phyloP scores from a whole-genome alignment of 2,329 filamentous ascomycete species.

The Cercospora zeae-maydis region DNA sequence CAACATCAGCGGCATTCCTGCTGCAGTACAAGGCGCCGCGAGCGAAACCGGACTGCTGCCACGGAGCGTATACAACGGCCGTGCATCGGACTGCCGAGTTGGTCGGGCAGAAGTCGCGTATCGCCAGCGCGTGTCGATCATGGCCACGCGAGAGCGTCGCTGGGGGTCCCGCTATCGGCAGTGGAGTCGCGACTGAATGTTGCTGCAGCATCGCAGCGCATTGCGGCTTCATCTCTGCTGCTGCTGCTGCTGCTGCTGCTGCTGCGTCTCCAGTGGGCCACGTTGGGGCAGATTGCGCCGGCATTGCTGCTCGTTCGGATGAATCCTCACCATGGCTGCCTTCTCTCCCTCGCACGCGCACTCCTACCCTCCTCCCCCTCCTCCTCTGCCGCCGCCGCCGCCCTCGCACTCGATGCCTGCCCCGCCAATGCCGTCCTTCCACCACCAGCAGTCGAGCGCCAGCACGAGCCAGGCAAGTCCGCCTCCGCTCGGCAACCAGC shows the following conservation, averaged over 20 bases:
- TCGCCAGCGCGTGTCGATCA: constrained; percentile 7
- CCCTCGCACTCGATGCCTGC: constrained; percentile 15
- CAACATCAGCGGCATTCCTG: not conserved
- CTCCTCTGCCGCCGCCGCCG: constrained; percentile 11
- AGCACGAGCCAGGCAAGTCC: constrained; percentile 14
- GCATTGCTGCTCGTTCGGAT: not conserved
- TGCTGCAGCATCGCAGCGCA: constrained; percentile 8
- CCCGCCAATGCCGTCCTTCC: constrained; percentile 23
- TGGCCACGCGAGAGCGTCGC: constrained; percentile 1
- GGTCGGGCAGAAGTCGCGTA: not conserved
- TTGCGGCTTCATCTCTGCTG: constrained; percentile 6
- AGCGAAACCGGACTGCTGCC: not conserved
- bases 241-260: not conserved
- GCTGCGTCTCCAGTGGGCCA: not conserved
- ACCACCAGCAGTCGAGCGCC: constrained; percentile 12
- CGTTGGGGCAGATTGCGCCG: constrained; percentile 1
- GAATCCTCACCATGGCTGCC: not conserved
- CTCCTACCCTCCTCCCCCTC: constrained; percentile 1
- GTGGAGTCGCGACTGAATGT: constrained; percentile 9
- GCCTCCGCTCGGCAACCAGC: constrained; percentile 5
- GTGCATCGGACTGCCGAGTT: constrained; percentile 9
- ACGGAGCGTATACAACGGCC: not conserved
- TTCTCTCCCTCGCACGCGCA: not conserved
- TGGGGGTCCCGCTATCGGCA: constrained; percentile 14
- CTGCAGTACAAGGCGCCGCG: not conserved